Percentiles rank a stretch among this genome's conserved stretches.
phyloP scores from a whole-genome alignment of 345 rosid species.

The Punica granatum region DNA sequence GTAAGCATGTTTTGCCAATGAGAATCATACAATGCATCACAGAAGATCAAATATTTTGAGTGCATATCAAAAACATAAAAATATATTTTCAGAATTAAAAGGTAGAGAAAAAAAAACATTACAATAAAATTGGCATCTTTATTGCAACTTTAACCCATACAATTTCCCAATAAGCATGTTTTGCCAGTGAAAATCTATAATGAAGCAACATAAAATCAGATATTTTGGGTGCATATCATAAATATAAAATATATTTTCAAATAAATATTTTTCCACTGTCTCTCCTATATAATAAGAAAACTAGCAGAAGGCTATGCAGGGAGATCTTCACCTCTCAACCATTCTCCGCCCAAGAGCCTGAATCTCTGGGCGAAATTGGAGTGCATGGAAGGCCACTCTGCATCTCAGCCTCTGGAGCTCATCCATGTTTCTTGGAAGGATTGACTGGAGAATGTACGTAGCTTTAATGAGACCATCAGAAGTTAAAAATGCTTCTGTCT shows the following conservation, averaged over 20 bases:
- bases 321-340: conserved; percentile 63
- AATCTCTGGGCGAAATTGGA: conserved; percentile 82
- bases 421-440: conserved; percentile 69
- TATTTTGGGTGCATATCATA: not conserved
- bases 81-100: not conserved
- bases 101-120: not conserved
- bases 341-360: conserved; percentile 67
- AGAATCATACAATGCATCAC: conserved; percentile 1
- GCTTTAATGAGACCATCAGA: conserved; percentile 5
- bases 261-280: not conserved
- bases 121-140: not conserved
- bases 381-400: conserved; percentile 94
- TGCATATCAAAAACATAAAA: too few relatives aligned
- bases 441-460: conserved; percentile 42
- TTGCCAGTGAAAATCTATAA: conserved; percentile 2
- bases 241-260: not conserved
- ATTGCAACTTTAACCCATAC: not conserved
- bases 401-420: conserved; percentile 96
- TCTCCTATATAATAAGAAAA: not conserved
- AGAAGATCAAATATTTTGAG: not conserved
- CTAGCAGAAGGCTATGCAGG: conserved; percentile 2
- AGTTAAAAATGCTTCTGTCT: not conserved
- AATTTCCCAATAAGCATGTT: not conserved
- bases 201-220: not conserved
- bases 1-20: not conserved